A percentile compares a stretch with the other conserved stretches of the same genome.
phyloP scores from a whole-genome alignment of 495 filamentous ascomycete species.

The Tuber indicum region DNA sequence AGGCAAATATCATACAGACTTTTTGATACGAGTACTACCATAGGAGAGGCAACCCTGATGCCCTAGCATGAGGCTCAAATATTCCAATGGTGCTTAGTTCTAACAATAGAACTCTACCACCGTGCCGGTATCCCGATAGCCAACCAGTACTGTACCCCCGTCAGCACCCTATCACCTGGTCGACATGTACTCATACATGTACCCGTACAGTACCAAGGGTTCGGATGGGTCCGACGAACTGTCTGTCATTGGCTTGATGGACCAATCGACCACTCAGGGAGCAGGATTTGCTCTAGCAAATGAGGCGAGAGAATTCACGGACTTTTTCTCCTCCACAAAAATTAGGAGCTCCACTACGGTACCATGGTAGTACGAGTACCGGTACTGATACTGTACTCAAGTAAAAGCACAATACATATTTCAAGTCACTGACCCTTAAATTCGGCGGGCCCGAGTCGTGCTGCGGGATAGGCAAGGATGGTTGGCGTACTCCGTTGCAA shows the following conservation, averaged over 20 bases:
- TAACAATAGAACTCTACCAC: not conserved
- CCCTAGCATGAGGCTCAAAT: not conserved
- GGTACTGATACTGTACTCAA: too few relatives aligned
- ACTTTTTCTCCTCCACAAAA: not conserved
- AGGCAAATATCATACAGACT: not conserved
- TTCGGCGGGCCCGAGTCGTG: not conserved
- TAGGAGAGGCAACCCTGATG: too few relatives aligned
- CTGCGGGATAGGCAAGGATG: not conserved
- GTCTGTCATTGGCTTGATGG: not conserved
- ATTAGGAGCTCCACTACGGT: not conserved
- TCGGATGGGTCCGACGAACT: not conserved
- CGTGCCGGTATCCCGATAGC: not conserved
- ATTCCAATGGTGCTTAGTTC: not conserved
- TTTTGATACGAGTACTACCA: not conserved
- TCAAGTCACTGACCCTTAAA: not conserved
- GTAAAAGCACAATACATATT: not conserved
- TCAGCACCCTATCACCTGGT: not conserved
- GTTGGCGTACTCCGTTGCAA: too few relatives aligned
- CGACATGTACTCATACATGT: not conserved
- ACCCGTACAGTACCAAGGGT: not conserved
- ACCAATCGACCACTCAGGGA: not conserved
- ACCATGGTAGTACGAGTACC: too few relatives aligned
- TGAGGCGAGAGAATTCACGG: not conserved
- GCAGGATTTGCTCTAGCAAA: not conserved
- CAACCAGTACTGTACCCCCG: not conserved